Percentiles rank a stretch among this genome's conserved stretches.
These are phyloP conservation scores for Spiraea crenata DNA, from an alignment of 331 rosid genomes.

Conservation along the genomic window DNA sequence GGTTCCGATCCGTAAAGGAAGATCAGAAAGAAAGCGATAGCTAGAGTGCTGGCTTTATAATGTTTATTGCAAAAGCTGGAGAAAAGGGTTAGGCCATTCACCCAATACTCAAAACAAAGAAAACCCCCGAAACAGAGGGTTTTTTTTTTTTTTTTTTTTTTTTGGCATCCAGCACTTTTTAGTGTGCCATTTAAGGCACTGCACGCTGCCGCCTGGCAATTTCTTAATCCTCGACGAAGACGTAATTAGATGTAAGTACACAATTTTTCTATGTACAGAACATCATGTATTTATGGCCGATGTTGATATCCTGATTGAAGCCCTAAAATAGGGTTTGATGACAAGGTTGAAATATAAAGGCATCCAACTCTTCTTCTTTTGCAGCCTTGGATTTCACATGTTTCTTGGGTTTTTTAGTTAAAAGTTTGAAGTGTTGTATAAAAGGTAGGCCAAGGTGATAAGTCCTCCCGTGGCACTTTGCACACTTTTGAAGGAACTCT, in stretches of 20 bases:
- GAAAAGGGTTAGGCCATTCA: slow-evolving; percentile 4
- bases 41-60: slow-evolving; percentile 12
- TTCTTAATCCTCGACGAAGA: slow-evolving; percentile 4
- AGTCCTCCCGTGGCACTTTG: background rate
- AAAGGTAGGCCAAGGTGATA: background rate
- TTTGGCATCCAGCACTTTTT: background rate
- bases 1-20: background rate
- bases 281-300: too few relatives aligned
- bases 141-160: too few relatives aligned
- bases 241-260: too few relatives aligned
- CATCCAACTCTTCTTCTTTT: background rate
- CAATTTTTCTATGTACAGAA: too few relatives aligned
- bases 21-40: slow-evolving; percentile 1
- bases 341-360: slow-evolving; percentile 4
- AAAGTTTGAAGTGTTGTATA: background rate
- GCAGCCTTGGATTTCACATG: slow-evolving; percentile 21
- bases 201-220: slow-evolving; percentile 5
- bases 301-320: too few relatives aligned
- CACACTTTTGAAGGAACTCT: background rate
- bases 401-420: slow-evolving; percentile 1
- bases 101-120: background rate
- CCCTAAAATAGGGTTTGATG: background rate
- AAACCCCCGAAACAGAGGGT: background rate
- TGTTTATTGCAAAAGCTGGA: slow-evolving; percentile 10
- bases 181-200: background rate